Base-by-base conservation (phyloP, 352 stramenopile species). In the Phytopythium ostracodes region DNA sequence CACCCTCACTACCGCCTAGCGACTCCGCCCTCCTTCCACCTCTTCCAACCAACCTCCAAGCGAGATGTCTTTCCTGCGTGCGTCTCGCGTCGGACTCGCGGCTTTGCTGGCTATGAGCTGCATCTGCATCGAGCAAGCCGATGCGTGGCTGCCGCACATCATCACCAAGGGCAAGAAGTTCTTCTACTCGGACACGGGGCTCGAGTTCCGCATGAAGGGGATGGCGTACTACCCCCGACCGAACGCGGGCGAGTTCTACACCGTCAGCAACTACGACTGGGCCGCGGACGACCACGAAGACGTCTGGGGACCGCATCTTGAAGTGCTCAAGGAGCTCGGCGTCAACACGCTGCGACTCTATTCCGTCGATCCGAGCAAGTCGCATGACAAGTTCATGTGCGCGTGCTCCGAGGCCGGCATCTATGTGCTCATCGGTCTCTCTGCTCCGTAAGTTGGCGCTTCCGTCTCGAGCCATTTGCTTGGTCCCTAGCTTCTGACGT, bases 351-450 rank as follows among this genome's bases (percentile, higher is more conserved):
- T 91, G 22, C 82, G 82, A 0, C 63, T 91, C 9, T 91, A 89
- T 62, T 81, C 76, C 2, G 67, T 91, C 9, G 76, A 91, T 59
- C 79, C 82, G 18, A 73, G 67, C 62, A 74, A 73, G 58, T 60
- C 68, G 5, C 82, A 91, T 61, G 82, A 89, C 76, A 84, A 89
- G 55, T 91, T 91, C 69, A 91, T 91, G 82, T 91, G 82, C 49
- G 80, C 77, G 36, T 81, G 66, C 33, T 75, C 77, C 4, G 59
- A 90, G n/a, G 70, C 72, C 2, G 81, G 80, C 7, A 93, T 93
- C 63, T 93, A 93, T 68, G 77, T 88, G 25, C 73, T 87, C 18
- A 62, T 93, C 2, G 84, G 80, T 29, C 75, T 93, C 58, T 63
- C 71, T 0, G 84, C 84, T 20, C 68, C 80, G 25, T 92, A 47